A percentile compares a stretch with the other conserved stretches of the same genome.
Conservation (phyloP, 2,329 filamentous ascomycete genomes). For the Pseudopithomyces maydicus region DNA sequence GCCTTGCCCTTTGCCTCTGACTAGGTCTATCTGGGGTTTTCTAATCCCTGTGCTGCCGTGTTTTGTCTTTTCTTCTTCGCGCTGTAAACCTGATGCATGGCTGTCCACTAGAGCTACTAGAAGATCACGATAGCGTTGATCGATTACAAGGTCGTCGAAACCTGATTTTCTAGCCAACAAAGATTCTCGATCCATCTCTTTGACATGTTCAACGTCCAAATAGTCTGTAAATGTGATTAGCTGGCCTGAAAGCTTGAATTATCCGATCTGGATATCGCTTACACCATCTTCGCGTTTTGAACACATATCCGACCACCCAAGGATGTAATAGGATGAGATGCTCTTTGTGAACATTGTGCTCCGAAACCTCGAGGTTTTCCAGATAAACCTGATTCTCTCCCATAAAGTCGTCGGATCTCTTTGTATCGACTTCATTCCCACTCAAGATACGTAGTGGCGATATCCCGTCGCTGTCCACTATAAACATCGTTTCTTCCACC, state of each 20-base stretch:
- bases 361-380: neutral
- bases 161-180: conserved; percentile 1
- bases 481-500: neutral
- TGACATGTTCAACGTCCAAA: conserved; percentile 10
- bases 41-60: neutral
- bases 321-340: conserved; percentile 4
- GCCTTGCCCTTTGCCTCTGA: conserved; percentile 16
- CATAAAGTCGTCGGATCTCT: conserved; percentile 1
- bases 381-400: neutral
- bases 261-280: neutral
- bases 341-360: neutral
- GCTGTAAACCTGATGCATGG: conserved; percentile 23
- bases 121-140: conserved; percentile 33
- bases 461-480: too few relatives aligned
- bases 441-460: neutral
- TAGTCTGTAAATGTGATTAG: neutral
- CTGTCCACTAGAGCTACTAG: conserved; percentile 37
- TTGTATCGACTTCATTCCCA: conserved; percentile 6
- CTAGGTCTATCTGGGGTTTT: conserved; percentile 10
- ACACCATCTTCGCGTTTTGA: conserved; percentile 12
- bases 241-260: neutral
- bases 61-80: conserved; percentile 10
- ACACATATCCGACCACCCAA: conserved; percentile 11
- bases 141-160: conserved; percentile 31
- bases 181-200: conserved; percentile 10